Conservation (phyloP, 2,329 filamentous ascomycete genomes). For the Fusarium sp. region DNA sequence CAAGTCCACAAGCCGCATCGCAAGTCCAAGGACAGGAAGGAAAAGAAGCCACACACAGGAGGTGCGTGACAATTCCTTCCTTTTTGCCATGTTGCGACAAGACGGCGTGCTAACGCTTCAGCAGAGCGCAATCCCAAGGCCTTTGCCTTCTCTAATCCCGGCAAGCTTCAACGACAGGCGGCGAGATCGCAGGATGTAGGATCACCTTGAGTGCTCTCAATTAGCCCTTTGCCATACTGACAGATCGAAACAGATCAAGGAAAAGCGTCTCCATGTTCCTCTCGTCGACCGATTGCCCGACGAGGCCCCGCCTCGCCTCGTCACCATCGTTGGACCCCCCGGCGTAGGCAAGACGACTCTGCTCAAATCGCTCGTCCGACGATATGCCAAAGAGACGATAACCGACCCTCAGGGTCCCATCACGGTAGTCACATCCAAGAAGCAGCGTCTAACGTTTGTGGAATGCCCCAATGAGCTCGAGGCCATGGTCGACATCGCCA, state of each 20-base stretch:
- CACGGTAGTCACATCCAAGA: constrained; percentile 96
- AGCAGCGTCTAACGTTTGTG: constrained; percentile 93
- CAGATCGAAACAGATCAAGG: constrained; percentile 77
- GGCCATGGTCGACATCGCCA: constrained; percentile 96
- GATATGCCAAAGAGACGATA: constrained; percentile 96
- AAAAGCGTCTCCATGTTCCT: constrained; percentile 96
- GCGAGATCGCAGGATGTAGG: constrained; percentile 80
- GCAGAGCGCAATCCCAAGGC: constrained; percentile 88
- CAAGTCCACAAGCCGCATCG: constrained; percentile 90
- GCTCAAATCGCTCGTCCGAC: constrained; percentile 92
- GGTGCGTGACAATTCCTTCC: constrained; percentile 8
- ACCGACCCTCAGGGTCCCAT: constrained; percentile 92
- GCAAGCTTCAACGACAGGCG: constrained; percentile 82
- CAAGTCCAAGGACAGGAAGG: constrained; percentile 91
- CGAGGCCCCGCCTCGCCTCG: constrained; percentile 93
- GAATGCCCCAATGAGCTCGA: constrained; percentile 98
- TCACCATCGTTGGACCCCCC: constrained; percentile 94
- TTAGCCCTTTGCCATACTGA: constrained; percentile 41
- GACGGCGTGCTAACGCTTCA: constrained; percentile 43
- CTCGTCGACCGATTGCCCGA: constrained; percentile 96
- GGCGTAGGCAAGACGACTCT: constrained; percentile 97
- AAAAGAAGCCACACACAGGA: constrained; percentile 60
- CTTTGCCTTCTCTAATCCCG: constrained; percentile 87
- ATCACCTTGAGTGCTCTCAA: background rate
- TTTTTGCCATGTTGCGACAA: background rate